Conservation (phyloP, 2,329 filamentous ascomycete genomes). For the Cercospora zeae-maydis region DNA sequence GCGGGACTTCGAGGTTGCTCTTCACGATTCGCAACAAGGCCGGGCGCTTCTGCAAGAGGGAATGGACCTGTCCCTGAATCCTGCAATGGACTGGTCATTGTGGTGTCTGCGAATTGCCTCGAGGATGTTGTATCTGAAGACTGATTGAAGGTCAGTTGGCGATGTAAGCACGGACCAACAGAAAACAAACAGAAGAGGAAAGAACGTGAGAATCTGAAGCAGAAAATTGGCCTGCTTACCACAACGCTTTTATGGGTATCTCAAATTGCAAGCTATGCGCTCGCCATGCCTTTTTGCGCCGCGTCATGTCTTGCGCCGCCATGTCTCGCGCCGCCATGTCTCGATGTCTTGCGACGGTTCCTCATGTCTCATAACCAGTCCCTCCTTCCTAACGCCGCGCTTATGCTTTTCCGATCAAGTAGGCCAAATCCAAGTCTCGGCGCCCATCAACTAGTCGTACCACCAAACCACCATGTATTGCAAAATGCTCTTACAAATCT, state of each 20-base stretch:
- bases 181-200: background rate
- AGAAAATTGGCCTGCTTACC: slow-evolving; percentile 2
- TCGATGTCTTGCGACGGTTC: background rate
- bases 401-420: slow-evolving; percentile 16
- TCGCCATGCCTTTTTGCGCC: background rate
- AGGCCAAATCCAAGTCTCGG: background rate
- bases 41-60: background rate
- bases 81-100: background rate
- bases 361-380: background rate
- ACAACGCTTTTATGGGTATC: slow-evolving; percentile 8
- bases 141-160: background rate
- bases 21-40: background rate
- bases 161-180: background rate
- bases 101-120: background rate
- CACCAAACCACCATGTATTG: background rate
- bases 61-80: background rate
- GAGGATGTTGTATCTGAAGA: background rate
- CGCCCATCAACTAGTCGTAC: background rate
- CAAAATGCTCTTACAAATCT: slow-evolving; percentile 20
- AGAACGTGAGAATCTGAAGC: background rate
- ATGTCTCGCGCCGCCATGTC: background rate
- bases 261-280: background rate
- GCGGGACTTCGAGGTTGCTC: background rate
- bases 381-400: slow-evolving; percentile 17
- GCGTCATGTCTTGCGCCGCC: background rate